These are phyloP conservation scores for Xylaria sp. DNA, from an alignment of 2,329 filamentous ascomycete genomes.

Conservation along the genomic window DNA sequence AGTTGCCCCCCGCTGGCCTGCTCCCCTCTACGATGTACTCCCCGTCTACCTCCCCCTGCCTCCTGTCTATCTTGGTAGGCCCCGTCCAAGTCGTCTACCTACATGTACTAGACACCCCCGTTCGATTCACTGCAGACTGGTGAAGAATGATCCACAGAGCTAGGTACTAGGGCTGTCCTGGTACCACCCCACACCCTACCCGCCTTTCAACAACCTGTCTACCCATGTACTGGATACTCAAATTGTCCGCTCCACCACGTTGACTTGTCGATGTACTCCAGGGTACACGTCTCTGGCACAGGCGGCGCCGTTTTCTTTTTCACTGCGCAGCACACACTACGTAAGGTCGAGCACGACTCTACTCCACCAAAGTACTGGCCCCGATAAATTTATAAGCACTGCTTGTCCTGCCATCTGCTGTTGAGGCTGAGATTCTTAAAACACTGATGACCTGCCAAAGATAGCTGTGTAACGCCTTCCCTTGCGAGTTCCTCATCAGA, in stretches of 20 bases:
- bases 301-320: slow-evolving; percentile 19
- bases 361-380: slow-evolving; percentile 28
- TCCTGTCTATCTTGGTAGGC: slow-evolving; percentile 21
- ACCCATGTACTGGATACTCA: slow-evolving; percentile 24
- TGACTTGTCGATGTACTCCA: slow-evolving; percentile 23
- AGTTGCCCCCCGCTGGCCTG: slow-evolving; percentile 20
- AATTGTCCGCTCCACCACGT: slow-evolving; percentile 19
- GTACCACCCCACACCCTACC: slow-evolving; percentile 27
- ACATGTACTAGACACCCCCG: slow-evolving; percentile 6
- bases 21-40: slow-evolving; percentile 15
- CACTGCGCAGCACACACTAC: slow-evolving; percentile 27
- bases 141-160: slow-evolving; percentile 30
- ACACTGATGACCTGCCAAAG: slow-evolving; percentile 33
- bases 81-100: slow-evolving; percentile 4
- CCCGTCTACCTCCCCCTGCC: slow-evolving; percentile 17
- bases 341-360: slow-evolving; percentile 26
- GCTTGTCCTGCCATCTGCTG: slow-evolving; percentile 26
- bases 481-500: slow-evolving; percentile 24
- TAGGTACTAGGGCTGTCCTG: slow-evolving; percentile 23
- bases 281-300: slow-evolving; percentile 23
- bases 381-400: slow-evolving; percentile 35
- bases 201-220: slow-evolving; percentile 23
- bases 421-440: slow-evolving; percentile 36
- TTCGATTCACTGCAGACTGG: slow-evolving; percentile 22
- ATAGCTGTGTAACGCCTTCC: slow-evolving; percentile 25